Evolutionary conservation across 2,329 filamentous ascomycete species (phyloP).

Genomic region (Fusarium euwallaceae): DNA sequence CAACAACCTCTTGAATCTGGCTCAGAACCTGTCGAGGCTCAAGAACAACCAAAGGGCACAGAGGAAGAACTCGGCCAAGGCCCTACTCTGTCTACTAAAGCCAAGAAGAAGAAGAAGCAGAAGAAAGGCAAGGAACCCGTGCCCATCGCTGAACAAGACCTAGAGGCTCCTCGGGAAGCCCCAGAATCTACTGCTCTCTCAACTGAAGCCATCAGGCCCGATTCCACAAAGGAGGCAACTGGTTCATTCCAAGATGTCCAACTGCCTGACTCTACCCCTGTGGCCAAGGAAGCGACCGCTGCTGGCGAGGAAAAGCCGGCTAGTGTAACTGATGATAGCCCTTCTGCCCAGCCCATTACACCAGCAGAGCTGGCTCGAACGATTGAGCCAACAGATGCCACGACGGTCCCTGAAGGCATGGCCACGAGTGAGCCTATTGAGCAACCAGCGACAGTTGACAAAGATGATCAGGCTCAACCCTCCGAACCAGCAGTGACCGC

Average conservation of each 20-base stretch:
- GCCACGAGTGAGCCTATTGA: background rate
- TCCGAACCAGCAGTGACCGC: background rate
- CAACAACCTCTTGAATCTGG: background rate
- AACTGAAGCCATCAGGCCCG: background rate
- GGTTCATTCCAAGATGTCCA: background rate
- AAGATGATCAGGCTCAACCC: background rate
- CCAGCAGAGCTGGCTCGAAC: background rate
- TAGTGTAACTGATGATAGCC: background rate
- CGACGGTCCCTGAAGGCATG: background rate
- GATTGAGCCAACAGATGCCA: background rate
- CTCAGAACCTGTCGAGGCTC: background rate
- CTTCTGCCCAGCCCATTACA: conserved; percentile 13
- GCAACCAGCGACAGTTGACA: background rate
- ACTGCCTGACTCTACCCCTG: background rate
- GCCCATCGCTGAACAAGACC: conserved; percentile 14
- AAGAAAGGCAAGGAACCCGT: conserved; percentile 19
- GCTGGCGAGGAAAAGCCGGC: background rate
- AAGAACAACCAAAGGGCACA: conserved; percentile 14
- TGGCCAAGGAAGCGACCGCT: background rate
- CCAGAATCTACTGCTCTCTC: background rate
- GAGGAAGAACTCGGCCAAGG: conserved; percentile 21
- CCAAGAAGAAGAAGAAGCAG: conserved; percentile 51
- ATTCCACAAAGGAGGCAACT: background rate
- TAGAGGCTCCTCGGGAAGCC: conserved; percentile 16
- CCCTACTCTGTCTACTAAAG: conserved; percentile 41